Evolutionary conservation across 345 rosid genomes (phyloP).

Genomic region (Lepidium aucheri): DNA sequence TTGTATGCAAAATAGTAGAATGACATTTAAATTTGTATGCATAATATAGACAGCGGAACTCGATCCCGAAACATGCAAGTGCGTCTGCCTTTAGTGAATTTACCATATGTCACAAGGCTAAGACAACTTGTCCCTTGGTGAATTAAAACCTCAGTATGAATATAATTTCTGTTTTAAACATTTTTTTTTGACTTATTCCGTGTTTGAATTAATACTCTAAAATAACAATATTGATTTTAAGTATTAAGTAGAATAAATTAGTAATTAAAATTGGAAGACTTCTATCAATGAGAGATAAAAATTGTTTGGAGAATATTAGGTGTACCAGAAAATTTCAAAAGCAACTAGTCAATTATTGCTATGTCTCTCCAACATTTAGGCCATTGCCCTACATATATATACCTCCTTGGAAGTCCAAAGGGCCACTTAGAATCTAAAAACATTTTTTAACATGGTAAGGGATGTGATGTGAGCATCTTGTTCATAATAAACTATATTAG

Average conservation of each 20-base stretch:
- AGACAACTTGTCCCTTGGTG: conserved; percentile 30
- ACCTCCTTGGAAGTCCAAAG: conserved; percentile 19
- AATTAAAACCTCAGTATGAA: conserved; percentile 9
- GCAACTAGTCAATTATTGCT: conserved; percentile 13
- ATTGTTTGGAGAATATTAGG: conserved; percentile 4
- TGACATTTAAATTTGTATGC: too few relatives aligned
- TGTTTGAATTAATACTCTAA: too few relatives aligned
- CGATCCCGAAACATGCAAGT: too few relatives aligned
- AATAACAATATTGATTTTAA: not conserved
- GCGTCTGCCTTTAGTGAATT: too few relatives aligned
- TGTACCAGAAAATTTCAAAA: conserved; percentile 25
- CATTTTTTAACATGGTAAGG: not conserved
- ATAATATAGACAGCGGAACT: too few relatives aligned
- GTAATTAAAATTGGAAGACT: not conserved
- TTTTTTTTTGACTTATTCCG: conserved; percentile 20
- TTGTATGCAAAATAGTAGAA: too few relatives aligned
- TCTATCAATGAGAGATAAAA: not conserved
- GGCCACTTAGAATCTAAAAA: not conserved
- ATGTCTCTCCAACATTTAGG: not conserved
- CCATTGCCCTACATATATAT: not conserved
- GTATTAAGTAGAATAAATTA: not conserved
- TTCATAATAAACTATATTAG: not conserved
- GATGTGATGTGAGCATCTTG: not conserved
- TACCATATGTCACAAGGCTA: too few relatives aligned
- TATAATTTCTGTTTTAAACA: conserved; percentile 4